Percentiles rank a stretch among this genome's conserved stretches.
These are phyloP conservation scores for Globisporangium parvum DNA, from an alignment of 352 stramenopile species.

Conservation along the genomic window DNA sequence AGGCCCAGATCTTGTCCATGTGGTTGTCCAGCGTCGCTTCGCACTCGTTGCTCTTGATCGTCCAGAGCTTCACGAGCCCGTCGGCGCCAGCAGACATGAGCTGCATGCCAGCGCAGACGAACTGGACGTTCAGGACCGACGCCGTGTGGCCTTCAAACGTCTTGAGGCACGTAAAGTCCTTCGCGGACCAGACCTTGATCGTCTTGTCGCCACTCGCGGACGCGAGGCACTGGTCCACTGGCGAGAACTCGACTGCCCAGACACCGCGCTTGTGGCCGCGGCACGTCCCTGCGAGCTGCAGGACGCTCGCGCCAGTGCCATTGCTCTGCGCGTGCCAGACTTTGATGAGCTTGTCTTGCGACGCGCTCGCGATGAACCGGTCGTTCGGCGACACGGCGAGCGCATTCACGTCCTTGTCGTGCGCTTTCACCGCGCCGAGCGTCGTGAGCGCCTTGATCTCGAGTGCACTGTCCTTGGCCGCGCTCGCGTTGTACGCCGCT, in stretches of 20 bases:
- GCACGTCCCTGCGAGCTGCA: slow-evolving; percentile 89
- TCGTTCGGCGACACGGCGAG: slow-evolving; percentile 95
- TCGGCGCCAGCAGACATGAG: slow-evolving; percentile 94
- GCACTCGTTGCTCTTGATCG: slow-evolving; percentile 97
- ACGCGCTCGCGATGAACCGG: slow-evolving; percentile 94
- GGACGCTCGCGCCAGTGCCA: slow-evolving; percentile 46
- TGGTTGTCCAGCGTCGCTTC: slow-evolving; percentile 96
- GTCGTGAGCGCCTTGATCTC: slow-evolving; percentile 49
- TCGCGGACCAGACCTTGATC: slow-evolving; percentile 95
- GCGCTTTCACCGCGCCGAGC: slow-evolving; percentile 73
- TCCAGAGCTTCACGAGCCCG: slow-evolving; percentile 98
- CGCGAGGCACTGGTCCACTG: slow-evolving; percentile 93
- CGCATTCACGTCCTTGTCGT: slow-evolving; percentile 97
- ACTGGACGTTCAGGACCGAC: slow-evolving; percentile 87
- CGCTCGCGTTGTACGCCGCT: slow-evolving; percentile 33
- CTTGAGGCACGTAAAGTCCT: slow-evolving; percentile 94
- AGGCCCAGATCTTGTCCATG: slow-evolving; percentile 96
- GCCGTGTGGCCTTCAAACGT: slow-evolving; percentile 95
- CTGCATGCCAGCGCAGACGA: slow-evolving; percentile 89
- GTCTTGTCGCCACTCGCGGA: slow-evolving; percentile 96
- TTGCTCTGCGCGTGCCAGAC: slow-evolving; percentile 86
- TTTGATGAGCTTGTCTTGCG: slow-evolving; percentile 98
- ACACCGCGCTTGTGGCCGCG: slow-evolving; percentile 97
- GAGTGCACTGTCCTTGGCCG: slow-evolving; percentile 27
- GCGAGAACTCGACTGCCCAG: slow-evolving; percentile 96